Base-by-base conservation (phyloP, 2,329 filamentous ascomycete species). In the Periconia sp. region DNA sequence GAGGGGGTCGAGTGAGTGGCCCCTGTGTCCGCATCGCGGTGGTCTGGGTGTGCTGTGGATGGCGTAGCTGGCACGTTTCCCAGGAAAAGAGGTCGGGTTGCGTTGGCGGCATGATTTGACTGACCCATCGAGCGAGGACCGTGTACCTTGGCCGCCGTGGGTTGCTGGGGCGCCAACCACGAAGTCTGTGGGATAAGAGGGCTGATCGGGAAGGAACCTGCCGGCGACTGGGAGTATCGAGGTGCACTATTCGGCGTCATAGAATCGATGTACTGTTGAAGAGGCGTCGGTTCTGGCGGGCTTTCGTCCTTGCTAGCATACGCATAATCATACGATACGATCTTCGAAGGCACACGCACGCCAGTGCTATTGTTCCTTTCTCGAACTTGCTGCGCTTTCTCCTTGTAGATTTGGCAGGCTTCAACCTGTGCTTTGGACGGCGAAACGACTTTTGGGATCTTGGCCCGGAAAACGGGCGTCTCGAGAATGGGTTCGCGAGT, bases 401-500 rank as follows among this genome's bases (percentile, higher is more conserved):
- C 48, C 49, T 62, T 59, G 41, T 71, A 72, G 3, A 62, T 66
- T 15, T 57, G 62, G 33, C 64, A 66, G 17, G 69, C 68, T 50
- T 69, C 66, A 2, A 58, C 58, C 46, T 69, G 65, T 5, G 63
- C 65, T 47, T 41, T 53, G 2, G 59, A 57, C 3, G 62, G 59
- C 10, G 55, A 54, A 1, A 52, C 15, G 7, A 27, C 42, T 45
- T 45, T 45, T n/a, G 43, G 43, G 2, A 54, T 41, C 47, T 60
- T 66, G 3, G 49, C 47, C 19, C 60, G 50, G 27, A 60, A 59
- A 1, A 56, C 49, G 5, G 64, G 54, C 3, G 45, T 41, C 1
- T 70, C 65, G 1, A 71, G 42, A 18, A 71, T 63, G 2, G 65
- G 68, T 41, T 67, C 56, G 2, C 69, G 60, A 5, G 69, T 72